A percentile compares a stretch with the other conserved stretches of the same genome.
Evolutionary conservation across 768 basidiomycete genomes (phyloP).

Genomic region (Rhodotorula taiwanensis): DNA sequence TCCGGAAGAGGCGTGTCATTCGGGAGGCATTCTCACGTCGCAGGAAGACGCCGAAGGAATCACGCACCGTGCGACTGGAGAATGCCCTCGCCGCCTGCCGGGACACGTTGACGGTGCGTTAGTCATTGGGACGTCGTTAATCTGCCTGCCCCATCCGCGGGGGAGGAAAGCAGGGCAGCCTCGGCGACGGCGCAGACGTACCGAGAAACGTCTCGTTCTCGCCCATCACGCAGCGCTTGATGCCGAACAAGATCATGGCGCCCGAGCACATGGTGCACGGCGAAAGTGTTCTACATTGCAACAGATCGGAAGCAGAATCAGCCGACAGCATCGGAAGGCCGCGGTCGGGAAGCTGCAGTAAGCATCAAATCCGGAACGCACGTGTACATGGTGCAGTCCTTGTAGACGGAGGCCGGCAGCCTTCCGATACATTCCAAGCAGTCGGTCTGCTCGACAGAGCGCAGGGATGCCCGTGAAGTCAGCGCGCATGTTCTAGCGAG

Average conservation of each 20-base stretch:
- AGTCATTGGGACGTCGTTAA: too few species aligned
- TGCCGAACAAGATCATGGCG: slow-evolving; percentile 49
- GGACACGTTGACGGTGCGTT: slow-evolving; percentile 26
- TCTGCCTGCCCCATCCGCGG: too few species aligned
- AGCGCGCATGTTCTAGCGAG: not conserved
- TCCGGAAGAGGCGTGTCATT: too few species aligned
- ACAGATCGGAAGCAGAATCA: not conserved
- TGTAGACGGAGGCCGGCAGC: slow-evolving; percentile 29
- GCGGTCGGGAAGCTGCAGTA: too few species aligned
- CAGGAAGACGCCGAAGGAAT: too few species aligned
- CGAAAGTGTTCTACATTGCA: slow-evolving; percentile 43
- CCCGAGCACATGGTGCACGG: slow-evolving; percentile 65
- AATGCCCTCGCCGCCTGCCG: slow-evolving; percentile 50
- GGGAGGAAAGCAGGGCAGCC: too few species aligned
- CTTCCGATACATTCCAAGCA: slow-evolving; percentile 54
- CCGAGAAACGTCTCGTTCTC: slow-evolving; percentile 54
- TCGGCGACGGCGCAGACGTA: slow-evolving; percentile 34
- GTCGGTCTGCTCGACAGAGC: slow-evolving; percentile 38
- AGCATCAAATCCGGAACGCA: too few species aligned
- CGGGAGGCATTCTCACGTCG: too few species aligned
- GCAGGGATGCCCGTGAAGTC: not conserved
- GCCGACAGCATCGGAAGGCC: not conserved
- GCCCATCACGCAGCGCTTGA: slow-evolving; percentile 61
- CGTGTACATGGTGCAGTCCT: slow-evolving; percentile 28
- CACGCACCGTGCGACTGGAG: slow-evolving; percentile 48